A percentile compares a stretch with the other conserved stretches of the same genome.
Conservation (phyloP, 306 rosid species). For the Inga laurina region DNA sequence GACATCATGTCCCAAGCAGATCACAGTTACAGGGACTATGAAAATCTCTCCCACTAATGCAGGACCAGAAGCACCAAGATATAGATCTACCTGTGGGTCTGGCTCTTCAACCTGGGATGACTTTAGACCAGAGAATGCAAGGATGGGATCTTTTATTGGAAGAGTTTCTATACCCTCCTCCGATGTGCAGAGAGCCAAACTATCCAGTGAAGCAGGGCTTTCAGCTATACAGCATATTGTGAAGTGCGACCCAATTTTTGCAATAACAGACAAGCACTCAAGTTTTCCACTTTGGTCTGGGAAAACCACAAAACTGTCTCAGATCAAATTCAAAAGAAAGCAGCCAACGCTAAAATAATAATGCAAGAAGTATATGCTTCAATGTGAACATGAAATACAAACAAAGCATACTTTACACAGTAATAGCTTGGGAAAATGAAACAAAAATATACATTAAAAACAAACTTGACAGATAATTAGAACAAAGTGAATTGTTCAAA, state of each 20-base stretch:
- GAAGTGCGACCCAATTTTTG: conserved; percentile 78
- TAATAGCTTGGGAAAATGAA: neutral
- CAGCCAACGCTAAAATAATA: conserved; percentile 18
- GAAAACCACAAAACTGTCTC: conserved; percentile 31
- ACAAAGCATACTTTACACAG: neutral
- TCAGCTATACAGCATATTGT: conserved; percentile 93
- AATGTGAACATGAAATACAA: conserved; percentile 10
- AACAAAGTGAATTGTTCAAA: conserved; percentile 13
- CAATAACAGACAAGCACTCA: conserved; percentile 83
- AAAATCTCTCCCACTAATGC: conserved; percentile 90
- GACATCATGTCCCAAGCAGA: conserved; percentile 78
- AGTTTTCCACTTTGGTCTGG: conserved; percentile 93
- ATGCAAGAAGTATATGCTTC: conserved; percentile 24
- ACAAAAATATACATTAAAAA: conserved; percentile 17
- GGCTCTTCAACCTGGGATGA: conserved; percentile 88
- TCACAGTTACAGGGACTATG: conserved; percentile 73
- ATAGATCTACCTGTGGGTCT: conserved; percentile 79
- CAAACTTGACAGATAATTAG: conserved; percentile 9
- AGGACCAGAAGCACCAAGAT: conserved; percentile 76
- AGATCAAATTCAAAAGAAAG: conserved; percentile 28
- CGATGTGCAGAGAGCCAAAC: conserved; percentile 79
- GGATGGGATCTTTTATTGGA: conserved; percentile 85
- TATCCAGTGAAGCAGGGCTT: conserved; percentile 91
- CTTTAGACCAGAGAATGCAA: conserved; percentile 85
- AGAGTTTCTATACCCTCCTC: conserved; percentile 63